A percentile compares a stretch with the other conserved stretches of the same genome.
Conservation (phyloP, 257 asterid species). For the Echium plantagineum region DNA sequence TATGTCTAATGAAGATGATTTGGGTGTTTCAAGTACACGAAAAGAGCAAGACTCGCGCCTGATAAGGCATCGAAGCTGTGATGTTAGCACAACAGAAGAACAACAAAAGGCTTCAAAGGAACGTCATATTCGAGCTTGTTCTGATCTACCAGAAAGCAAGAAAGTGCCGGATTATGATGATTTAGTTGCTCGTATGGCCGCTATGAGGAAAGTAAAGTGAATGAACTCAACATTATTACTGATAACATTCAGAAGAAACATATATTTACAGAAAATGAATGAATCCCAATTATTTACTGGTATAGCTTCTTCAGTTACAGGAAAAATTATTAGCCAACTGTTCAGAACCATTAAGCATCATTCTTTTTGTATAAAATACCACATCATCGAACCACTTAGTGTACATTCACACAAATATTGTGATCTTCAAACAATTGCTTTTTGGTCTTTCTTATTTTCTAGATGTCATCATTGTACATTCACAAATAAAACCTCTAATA, state of each 20-base stretch:
- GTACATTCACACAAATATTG: too few relatives aligned
- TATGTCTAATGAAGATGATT: constrained; percentile 10
- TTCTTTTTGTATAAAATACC: too few relatives aligned
- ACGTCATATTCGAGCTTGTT: constrained; percentile 36
- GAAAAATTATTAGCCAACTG: not conserved
- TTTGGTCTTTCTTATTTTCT: too few relatives aligned
- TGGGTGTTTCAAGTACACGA: constrained; percentile 32
- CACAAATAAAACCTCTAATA: too few relatives aligned
- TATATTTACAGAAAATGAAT: not conserved
- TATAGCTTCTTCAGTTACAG: not conserved
- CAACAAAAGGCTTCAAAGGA: constrained; percentile 15
- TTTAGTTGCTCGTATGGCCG: constrained; percentile 59
- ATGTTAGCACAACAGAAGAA: too few relatives aligned
- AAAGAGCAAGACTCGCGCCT: constrained; percentile 32
- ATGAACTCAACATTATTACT: constrained; percentile 9
- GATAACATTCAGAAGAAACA: not conserved
- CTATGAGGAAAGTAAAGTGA: constrained; percentile 15
- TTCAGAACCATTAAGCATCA: too few relatives aligned
- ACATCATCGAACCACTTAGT: too few relatives aligned
- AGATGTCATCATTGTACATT: too few relatives aligned
- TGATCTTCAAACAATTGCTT: too few relatives aligned
- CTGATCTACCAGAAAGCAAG: constrained; percentile 35
- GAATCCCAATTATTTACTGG: not conserved
- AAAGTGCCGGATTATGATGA: constrained; percentile 69
- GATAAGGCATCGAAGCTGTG: not conserved